Conservation (phyloP, 1,284 basidiomycete species). For the Pseudozyma pruni region DNA sequence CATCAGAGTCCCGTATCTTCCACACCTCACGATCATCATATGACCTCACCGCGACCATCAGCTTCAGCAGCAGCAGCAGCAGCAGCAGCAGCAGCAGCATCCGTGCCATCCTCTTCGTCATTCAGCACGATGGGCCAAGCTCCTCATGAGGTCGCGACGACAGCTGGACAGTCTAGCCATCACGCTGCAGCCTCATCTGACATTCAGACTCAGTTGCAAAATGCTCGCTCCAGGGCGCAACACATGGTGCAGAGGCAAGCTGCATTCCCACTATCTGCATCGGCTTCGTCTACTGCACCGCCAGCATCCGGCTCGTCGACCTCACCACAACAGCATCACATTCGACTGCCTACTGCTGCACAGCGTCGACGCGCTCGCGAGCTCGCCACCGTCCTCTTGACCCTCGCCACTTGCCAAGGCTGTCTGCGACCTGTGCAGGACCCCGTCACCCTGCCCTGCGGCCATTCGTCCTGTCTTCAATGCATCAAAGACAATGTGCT, state of each 20-base stretch:
- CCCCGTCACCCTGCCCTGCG: conserved; percentile 58
- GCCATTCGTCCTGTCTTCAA: conserved; percentile 57
- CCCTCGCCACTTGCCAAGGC: conserved; percentile 40
- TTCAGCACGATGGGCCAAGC: not conserved
- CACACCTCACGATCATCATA: conserved; percentile 1
- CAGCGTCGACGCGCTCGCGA: conserved; percentile 46
- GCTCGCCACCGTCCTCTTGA: conserved; percentile 42
- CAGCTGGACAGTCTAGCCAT: too few relatives aligned
- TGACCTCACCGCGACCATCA: conserved; percentile 2
- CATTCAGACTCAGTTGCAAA: too few relatives aligned
- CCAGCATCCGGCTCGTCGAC: not conserved
- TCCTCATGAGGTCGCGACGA: not conserved
- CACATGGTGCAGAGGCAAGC: not conserved
- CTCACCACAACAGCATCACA: conserved; percentile 6
- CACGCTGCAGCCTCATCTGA: too few relatives aligned
- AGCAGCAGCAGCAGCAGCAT: conserved; percentile 1
- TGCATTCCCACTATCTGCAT: not conserved
- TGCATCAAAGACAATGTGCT: conserved; percentile 45
- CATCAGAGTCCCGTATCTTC: conserved; percentile 12
- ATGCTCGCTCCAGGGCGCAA: too few relatives aligned
- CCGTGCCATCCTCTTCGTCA: conserved; percentile 1
- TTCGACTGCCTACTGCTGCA: conserved; percentile 30
- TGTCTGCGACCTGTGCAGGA: conserved; percentile 49
- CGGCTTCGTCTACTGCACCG: not conserved
- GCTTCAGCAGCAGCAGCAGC: conserved; percentile 1